Percentiles rank a stretch among this genome's conserved stretches.
phyloP scores from a whole-genome alignment of 768 basidiomycete species.

The Crucibulum laeve region DNA sequence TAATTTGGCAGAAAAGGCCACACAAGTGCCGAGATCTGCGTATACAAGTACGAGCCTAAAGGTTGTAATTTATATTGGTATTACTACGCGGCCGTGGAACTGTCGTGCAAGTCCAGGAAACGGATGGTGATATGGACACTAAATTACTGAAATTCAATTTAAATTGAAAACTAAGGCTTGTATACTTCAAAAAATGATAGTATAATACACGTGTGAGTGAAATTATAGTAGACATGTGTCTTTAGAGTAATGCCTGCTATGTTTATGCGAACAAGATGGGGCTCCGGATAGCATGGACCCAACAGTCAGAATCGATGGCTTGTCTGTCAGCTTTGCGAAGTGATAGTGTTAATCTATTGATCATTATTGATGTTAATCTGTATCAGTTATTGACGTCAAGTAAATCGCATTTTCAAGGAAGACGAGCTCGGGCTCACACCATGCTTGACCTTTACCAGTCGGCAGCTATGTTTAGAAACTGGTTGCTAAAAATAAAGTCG shows the following conservation, averaged over 20 bases:
- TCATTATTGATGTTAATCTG: constrained; percentile 24
- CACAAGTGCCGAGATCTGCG: too few relatives aligned
- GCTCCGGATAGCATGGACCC: not conserved
- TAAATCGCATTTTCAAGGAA: constrained; percentile 1
- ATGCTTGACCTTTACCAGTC: constrained; percentile 15
- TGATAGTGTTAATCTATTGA: constrained; percentile 22
- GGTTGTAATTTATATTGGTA: too few relatives aligned
- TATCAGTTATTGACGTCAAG: not conserved
- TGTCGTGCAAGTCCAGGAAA: not conserved
- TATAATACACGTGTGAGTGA: too few relatives aligned
- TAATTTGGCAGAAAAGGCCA: too few relatives aligned
- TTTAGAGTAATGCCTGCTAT: not conserved
- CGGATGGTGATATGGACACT: not conserved
- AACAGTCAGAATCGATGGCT: not conserved
- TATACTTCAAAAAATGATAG: too few relatives aligned
- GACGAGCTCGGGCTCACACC: constrained; percentile 10
- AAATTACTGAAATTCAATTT: too few relatives aligned
- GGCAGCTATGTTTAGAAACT: not conserved
- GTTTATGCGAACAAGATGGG: not conserved
- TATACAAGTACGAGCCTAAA: too few relatives aligned
- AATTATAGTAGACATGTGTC: too few relatives aligned
- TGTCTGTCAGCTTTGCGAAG: constrained; percentile 7
- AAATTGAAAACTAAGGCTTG: too few relatives aligned
- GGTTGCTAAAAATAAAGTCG: not conserved
- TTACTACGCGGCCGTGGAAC: too few relatives aligned